Percentiles rank a stretch among this genome's conserved stretches.
Evolutionary conservation across 2,329 filamentous ascomycete species (phyloP).

Genomic region (Raffaelea ambrosiae): DNA sequence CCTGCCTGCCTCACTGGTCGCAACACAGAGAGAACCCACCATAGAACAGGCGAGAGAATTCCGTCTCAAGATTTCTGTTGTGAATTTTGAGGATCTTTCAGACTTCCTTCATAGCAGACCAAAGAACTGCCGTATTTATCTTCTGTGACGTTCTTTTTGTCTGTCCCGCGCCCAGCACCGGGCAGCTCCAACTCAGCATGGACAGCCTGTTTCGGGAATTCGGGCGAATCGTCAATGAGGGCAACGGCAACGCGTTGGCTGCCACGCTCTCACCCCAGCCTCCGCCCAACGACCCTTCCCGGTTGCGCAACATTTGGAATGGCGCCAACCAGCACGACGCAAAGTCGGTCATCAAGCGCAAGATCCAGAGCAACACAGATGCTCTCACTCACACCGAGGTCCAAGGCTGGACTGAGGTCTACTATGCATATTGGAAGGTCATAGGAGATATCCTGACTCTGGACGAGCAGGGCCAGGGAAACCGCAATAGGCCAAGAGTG

Average conservation of each 20-base stretch:
- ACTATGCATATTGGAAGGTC: conserved; percentile 75
- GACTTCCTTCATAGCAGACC: no score
- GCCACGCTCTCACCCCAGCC: conserved; percentile 65
- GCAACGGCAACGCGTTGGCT: conserved; percentile 66
- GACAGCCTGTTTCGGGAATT: conserved; percentile 68
- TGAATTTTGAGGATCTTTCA: no score
- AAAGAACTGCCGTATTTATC: no score
- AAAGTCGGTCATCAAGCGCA: conserved; percentile 62
- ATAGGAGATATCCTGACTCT: conserved; percentile 62
- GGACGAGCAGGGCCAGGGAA: conserved; percentile 32
- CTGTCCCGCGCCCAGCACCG: no score
- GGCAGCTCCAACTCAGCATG: conserved; percentile 38
- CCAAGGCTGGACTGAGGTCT: conserved; percentile 81
- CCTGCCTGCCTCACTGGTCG: no score
- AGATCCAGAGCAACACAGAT: conserved; percentile 55
- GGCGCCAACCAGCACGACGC: conserved; percentile 59
- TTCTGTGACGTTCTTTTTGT: background rate
- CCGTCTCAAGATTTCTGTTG: no score
- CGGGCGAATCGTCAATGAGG: conserved; percentile 52
- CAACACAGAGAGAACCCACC: no score
- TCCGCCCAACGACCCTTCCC: conserved; percentile 51
- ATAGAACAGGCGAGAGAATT: no score
- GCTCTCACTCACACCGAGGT: conserved; percentile 58
- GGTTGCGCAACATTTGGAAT: conserved; percentile 61
- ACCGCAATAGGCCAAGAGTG: no score